Evolutionary conservation across 768 basidiomycete species (phyloP).

Genomic region (Lepiota venenata): DNA sequence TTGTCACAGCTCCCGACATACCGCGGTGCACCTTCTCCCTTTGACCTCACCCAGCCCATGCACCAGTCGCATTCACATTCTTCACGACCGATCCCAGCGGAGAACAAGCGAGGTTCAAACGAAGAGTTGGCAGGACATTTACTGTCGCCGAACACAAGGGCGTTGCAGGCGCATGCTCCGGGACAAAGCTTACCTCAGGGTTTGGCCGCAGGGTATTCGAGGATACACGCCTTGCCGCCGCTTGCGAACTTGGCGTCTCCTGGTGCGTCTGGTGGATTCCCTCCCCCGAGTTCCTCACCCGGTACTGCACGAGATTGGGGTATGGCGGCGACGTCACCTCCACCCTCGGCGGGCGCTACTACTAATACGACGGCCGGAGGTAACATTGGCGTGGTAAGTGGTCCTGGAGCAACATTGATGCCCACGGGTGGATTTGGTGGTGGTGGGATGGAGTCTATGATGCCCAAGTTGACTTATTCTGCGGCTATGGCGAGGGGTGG

Average conservation of each 20-base stretch:
- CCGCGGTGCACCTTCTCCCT: constrained; percentile 39
- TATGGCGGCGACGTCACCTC: neutral
- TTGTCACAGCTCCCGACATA: constrained; percentile 33
- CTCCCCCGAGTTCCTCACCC: constrained; percentile 9
- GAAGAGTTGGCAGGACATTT: constrained; percentile 26
- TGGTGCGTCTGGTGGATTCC: constrained; percentile 16
- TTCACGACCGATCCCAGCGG: constrained; percentile 25
- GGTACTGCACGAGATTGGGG: neutral
- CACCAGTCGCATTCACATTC: constrained; percentile 27
- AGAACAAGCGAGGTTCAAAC: constrained; percentile 1
- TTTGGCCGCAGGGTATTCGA: constrained; percentile 85
- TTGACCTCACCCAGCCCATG: constrained; percentile 41
- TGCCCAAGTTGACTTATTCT: constrained; percentile 55
- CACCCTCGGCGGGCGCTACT: neutral
- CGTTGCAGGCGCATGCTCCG: constrained; percentile 83
- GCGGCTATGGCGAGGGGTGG: constrained; percentile 30
- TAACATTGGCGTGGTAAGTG: neutral
- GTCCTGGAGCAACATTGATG: neutral
- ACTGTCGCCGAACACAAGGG: constrained; percentile 70
- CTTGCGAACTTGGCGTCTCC: constrained; percentile 34
- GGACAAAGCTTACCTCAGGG: constrained; percentile 92
- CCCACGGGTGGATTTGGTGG: constrained; percentile 28
- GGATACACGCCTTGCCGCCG: constrained; percentile 74
- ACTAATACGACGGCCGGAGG: neutral
- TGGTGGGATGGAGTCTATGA: neutral